A percentile compares a stretch with the other conserved stretches of the same genome.
Conservation (phyloP, 1,284 basidiomycete species). For the Rhizoctonia solani region DNA sequence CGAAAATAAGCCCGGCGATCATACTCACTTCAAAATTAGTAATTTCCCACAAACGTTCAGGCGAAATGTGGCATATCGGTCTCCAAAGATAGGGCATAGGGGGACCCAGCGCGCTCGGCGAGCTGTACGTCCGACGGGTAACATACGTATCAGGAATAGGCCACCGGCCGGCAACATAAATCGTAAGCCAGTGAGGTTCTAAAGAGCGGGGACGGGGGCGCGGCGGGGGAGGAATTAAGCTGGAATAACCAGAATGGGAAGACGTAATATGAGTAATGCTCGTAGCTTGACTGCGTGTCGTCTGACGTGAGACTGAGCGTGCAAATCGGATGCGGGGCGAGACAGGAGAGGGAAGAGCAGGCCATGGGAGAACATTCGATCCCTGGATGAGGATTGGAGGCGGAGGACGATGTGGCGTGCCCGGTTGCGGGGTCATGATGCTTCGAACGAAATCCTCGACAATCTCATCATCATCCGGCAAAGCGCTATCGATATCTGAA, state of each 20-base stretch:
- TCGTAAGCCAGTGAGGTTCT: constrained; percentile 18
- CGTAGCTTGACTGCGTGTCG: background rate
- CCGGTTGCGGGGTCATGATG: background rate
- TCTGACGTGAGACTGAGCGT: background rate
- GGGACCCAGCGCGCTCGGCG: constrained; percentile 24
- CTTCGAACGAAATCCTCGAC: constrained; percentile 12
- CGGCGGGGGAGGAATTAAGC: constrained; percentile 15
- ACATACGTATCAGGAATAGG: constrained; percentile 6
- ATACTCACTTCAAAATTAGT: constrained; percentile 25
- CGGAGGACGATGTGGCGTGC: background rate
- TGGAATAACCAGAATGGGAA: constrained; percentile 1
- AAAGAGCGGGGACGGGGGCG: background rate
- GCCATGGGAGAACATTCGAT: constrained; percentile 7
- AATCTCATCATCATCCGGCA: constrained; percentile 22
- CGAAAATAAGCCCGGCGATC: background rate
- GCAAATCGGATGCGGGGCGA: background rate
- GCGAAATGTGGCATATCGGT: constrained; percentile 26
- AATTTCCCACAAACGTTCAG: constrained; percentile 22
- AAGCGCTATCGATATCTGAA: constrained; percentile 40
- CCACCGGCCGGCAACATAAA: constrained; percentile 9
- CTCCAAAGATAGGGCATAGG: constrained; percentile 29
- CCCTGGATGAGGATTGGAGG: background rate
- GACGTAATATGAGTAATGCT: background rate
- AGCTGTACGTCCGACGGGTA: constrained; percentile 27
- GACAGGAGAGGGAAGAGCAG: background rate